Percentiles rank a stretch among this genome's conserved stretches.
Evolutionary conservation across 2,329 filamentous ascomycete species (phyloP).

Genomic region (Hypomyces rosellus): DNA sequence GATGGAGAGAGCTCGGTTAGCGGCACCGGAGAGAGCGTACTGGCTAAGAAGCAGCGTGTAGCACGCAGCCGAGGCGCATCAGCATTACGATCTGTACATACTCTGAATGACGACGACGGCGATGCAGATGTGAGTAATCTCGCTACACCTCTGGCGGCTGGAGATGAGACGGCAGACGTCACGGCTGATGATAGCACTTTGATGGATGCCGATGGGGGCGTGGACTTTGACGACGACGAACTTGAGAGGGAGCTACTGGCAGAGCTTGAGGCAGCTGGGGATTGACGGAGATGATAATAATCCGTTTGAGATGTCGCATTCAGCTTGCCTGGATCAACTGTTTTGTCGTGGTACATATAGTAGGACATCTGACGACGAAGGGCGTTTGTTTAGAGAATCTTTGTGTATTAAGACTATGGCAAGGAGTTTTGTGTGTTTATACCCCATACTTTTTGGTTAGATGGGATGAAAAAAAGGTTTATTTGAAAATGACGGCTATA

Average conservation of each 20-base stretch:
- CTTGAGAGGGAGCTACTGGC: slow-evolving; percentile 59
- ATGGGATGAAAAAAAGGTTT: background rate
- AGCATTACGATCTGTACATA: slow-evolving; percentile 39
- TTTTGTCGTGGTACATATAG: background rate
- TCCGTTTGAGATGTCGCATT: background rate
- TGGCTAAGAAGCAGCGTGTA: slow-evolving; percentile 47
- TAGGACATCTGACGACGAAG: slow-evolving; percentile 4
- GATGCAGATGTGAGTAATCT: slow-evolving; percentile 31
- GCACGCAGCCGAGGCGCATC: slow-evolving; percentile 40
- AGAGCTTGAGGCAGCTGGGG: slow-evolving; percentile 43
- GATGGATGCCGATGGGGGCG: slow-evolving; percentile 24
- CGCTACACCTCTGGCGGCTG: slow-evolving; percentile 34
- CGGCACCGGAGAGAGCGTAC: slow-evolving; percentile 29
- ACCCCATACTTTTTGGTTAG: slow-evolving; percentile 5
- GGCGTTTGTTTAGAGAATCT: slow-evolving; percentile 5
- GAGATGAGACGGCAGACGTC: slow-evolving; percentile 21
- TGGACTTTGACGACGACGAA: slow-evolving; percentile 48
- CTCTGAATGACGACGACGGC: slow-evolving; percentile 29
- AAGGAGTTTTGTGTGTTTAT: background rate
- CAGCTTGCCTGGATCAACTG: background rate
- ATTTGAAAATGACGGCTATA: background rate
- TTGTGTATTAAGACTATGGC: background rate
- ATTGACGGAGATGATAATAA: slow-evolving; percentile 27
- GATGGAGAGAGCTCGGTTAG: slow-evolving; percentile 26
- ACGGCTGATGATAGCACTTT: slow-evolving; percentile 25